Conservation (phyloP, 2,329 filamentous ascomycete genomes). For the Ceratocystis cacaofunesta region DNA sequence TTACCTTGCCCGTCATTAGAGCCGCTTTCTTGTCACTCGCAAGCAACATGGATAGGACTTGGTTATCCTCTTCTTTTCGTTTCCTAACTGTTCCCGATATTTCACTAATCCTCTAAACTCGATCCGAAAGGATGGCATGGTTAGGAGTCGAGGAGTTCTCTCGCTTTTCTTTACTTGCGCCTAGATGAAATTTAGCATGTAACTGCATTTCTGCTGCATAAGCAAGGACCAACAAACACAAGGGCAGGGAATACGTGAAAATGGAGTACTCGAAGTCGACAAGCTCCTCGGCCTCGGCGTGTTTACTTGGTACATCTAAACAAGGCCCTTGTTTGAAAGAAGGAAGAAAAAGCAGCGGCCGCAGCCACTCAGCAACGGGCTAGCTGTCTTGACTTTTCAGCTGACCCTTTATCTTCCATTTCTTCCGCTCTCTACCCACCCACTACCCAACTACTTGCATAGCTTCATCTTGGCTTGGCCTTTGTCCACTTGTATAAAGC, state of each 20-base stretch:
- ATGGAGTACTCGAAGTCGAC: background rate
- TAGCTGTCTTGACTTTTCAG: slow-evolving; percentile 1
- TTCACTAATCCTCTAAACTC: background rate
- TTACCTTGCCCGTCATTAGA: too few relatives aligned
- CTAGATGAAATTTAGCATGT: background rate
- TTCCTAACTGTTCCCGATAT: background rate
- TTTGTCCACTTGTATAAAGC: background rate
- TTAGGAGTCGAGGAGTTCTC: background rate
- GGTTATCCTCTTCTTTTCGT: background rate
- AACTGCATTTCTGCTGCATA: background rate
- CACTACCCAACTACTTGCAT: background rate
- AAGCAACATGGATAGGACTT: too few relatives aligned
- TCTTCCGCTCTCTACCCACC: background rate
- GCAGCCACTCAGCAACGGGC: background rate
- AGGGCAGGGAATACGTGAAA: background rate
- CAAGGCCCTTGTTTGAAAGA: background rate
- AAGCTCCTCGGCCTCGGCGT: background rate
- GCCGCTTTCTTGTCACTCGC: too few relatives aligned
- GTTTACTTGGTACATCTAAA: background rate
- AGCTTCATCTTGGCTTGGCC: too few relatives aligned
- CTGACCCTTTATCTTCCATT: background rate
- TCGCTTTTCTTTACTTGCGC: background rate
- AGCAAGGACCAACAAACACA: background rate
- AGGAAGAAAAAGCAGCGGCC: background rate
- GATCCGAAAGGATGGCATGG: background rate